Percentiles rank a stretch among this genome's conserved stretches.
Conservation (phyloP, 805 yeast genomes). For the Saccharomycopsis guyanensis region DNA sequence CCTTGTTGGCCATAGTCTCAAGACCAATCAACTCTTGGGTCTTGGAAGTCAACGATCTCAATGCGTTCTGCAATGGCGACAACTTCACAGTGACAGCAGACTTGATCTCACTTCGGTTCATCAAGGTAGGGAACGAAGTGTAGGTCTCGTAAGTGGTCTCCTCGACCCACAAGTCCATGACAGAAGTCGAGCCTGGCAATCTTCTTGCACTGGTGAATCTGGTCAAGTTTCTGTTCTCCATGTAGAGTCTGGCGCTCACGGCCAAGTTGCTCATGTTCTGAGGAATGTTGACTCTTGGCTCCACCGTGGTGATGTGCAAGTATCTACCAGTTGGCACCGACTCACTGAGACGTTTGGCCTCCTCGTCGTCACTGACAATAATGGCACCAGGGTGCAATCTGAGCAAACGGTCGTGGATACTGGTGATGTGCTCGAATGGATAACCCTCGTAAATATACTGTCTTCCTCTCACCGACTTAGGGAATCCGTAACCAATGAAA, state of each 20-base stretch:
- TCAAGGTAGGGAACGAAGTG: slow-evolving; percentile 77
- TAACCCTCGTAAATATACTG: slow-evolving; percentile 79
- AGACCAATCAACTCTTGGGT: slow-evolving; percentile 64
- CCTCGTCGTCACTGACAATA: slow-evolving; percentile 49
- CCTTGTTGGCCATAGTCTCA: slow-evolving; percentile 51
- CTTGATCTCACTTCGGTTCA: slow-evolving; percentile 74
- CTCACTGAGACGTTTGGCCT: slow-evolving; percentile 42
- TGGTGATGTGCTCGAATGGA: slow-evolving; percentile 80
- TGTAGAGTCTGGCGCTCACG: slow-evolving; percentile 63
- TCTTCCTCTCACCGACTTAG: slow-evolving; percentile 63
- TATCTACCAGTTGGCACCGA: slow-evolving; percentile 62
- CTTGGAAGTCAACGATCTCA: slow-evolving; percentile 56
- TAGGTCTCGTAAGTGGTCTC: slow-evolving; percentile 72
- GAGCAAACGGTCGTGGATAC: slow-evolving; percentile 69
- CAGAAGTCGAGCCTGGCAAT: slow-evolving; percentile 64
- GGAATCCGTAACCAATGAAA: slow-evolving; percentile 81
- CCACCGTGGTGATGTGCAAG: slow-evolving; percentile 64
- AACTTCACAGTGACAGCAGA: slow-evolving; percentile 40
- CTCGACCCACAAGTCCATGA: slow-evolving; percentile 80
- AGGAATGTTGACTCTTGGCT: slow-evolving; percentile 52
- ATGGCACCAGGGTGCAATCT: slow-evolving; percentile 77
- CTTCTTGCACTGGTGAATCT: slow-evolving; percentile 63
- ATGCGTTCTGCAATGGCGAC: slow-evolving; percentile 83
- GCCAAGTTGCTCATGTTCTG: slow-evolving; percentile 31
- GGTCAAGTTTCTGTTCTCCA: slow-evolving; percentile 65